Conservation (phyloP, 257 asterid species). For the Anisodus acutangulus region DNA sequence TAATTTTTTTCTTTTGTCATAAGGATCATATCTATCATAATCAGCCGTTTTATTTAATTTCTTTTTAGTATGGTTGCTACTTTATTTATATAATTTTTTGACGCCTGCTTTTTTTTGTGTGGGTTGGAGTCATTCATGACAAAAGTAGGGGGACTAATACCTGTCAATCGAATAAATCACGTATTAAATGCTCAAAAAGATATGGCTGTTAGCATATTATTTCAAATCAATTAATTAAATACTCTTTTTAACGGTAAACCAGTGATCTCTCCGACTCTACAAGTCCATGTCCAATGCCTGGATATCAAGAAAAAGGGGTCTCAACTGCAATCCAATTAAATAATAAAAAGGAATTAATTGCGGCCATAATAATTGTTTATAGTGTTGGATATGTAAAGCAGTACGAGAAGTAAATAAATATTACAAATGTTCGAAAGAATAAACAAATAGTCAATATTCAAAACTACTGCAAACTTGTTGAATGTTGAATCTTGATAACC, state of each 20-base stretch:
- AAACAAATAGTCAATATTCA: too few relatives aligned
- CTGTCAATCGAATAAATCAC: slow-evolving; percentile 28
- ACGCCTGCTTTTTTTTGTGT: slow-evolving; percentile 38
- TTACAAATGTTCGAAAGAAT: too few relatives aligned
- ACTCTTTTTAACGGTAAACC: slow-evolving; percentile 15
- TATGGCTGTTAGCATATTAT: slow-evolving; percentile 58
- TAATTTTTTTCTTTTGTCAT: slow-evolving; percentile 7
- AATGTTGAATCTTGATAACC: too few relatives aligned
- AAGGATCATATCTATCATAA: slow-evolving; percentile 49
- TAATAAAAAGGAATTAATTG: slow-evolving; percentile 21
- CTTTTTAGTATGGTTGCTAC: slow-evolving; percentile 11
- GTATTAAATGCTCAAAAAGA: slow-evolving; percentile 39
- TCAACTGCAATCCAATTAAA: slow-evolving; percentile 13
- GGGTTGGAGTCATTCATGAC: slow-evolving; percentile 75
- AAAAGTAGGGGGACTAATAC: slow-evolving; percentile 36
- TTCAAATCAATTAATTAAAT: slow-evolving; percentile 27
- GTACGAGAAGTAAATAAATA: too few relatives aligned
- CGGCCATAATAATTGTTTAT: neutral
- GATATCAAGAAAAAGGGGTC: slow-evolving; percentile 1
- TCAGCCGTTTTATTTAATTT: slow-evolving; percentile 36
- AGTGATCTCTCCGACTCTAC: slow-evolving; percentile 6
- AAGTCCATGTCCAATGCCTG: neutral
- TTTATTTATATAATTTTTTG: slow-evolving; percentile 31
- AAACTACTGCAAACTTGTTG: too few relatives aligned
- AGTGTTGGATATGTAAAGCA: too few relatives aligned